Percentiles rank a stretch among this genome's conserved stretches.
Evolutionary conservation across 192 early-diverging fungal genomes (phyloP).

Genomic region (Diversispora eburnea): DNA sequence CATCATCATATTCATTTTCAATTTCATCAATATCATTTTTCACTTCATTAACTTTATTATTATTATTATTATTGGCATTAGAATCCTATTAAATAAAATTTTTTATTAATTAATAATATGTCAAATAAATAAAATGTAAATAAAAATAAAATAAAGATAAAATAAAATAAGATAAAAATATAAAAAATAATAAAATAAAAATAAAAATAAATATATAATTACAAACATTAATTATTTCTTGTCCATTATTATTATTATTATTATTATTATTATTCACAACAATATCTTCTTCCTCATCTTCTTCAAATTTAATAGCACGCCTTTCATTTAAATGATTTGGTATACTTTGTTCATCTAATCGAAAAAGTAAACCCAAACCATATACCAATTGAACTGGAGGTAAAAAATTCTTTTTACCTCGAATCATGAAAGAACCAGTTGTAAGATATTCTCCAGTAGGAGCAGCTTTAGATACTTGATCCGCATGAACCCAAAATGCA

Average conservation of each 20-base stretch:
- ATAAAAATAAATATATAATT: neutral
- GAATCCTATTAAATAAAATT: too few species aligned
- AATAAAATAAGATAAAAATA: too few species aligned
- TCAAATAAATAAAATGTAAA: neutral
- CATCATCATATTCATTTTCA: slow-evolving; percentile 33
- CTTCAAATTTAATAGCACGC: slow-evolving; percentile 39
- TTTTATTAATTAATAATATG: too few species aligned
- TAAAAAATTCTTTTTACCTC: slow-evolving; percentile 91
- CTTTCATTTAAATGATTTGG: slow-evolving; percentile 75
- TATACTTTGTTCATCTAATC: slow-evolving; percentile 77
- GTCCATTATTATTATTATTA: slow-evolving; percentile 26
- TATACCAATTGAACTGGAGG: slow-evolving; percentile 92
- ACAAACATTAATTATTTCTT: slow-evolving; percentile 9
- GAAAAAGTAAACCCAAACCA: slow-evolving; percentile 94
- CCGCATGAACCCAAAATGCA: slow-evolving; percentile 90
- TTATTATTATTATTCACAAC: slow-evolving; percentile 26
- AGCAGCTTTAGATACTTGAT: slow-evolving; percentile 85
- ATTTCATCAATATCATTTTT: neutral
- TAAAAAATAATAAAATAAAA: too few species aligned
- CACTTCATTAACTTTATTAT: slow-evolving; percentile 40
- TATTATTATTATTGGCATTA: slow-evolving; percentile 51
- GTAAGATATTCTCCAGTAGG: slow-evolving; percentile 89
- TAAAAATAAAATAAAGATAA: too few species aligned
- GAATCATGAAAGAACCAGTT: slow-evolving; percentile 90
- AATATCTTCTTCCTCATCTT: neutral